Conservation (phyloP, 225 moss, liverwort and hornwort genomes). For the Antitrichia curtipendula region DNA sequence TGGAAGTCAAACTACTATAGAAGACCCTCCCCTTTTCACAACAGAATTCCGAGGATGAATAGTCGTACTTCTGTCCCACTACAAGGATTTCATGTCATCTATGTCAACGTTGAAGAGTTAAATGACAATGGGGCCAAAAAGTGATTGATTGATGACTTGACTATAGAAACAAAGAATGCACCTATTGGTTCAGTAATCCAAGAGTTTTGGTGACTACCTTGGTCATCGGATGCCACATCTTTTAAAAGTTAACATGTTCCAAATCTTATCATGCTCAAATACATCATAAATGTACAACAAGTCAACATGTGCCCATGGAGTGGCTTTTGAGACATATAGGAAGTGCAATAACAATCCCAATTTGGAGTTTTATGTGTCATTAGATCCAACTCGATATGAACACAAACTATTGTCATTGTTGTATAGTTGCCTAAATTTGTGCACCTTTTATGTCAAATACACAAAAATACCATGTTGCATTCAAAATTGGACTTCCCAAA, state of each 20-base stretch:
- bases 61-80: too few relatives aligned
- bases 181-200: too few relatives aligned
- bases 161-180: too few relatives aligned
- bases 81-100: too few relatives aligned
- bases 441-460: background rate
- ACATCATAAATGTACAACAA: background rate
- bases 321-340: background rate
- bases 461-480: background rate
- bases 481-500: rapidly evolving
- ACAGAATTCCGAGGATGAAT: too few relatives aligned
- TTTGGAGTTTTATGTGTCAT: background rate
- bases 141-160: too few relatives aligned
- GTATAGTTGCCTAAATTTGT: background rate
- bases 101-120: too few relatives aligned
- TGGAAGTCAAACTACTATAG: too few relatives aligned
- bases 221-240: too few relatives aligned
- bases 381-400: rapidly evolving
- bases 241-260: background rate
- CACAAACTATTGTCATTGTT: background rate
- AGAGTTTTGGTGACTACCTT: too few relatives aligned
- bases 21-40: too few relatives aligned
- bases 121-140: too few relatives aligned
- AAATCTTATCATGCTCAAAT: background rate
- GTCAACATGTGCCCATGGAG: rapidly evolving
- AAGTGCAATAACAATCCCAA: rapidly evolving